Evolutionary conservation across 257 asterid species (phyloP).

Genomic region (Capsicum baccatum): DNA sequence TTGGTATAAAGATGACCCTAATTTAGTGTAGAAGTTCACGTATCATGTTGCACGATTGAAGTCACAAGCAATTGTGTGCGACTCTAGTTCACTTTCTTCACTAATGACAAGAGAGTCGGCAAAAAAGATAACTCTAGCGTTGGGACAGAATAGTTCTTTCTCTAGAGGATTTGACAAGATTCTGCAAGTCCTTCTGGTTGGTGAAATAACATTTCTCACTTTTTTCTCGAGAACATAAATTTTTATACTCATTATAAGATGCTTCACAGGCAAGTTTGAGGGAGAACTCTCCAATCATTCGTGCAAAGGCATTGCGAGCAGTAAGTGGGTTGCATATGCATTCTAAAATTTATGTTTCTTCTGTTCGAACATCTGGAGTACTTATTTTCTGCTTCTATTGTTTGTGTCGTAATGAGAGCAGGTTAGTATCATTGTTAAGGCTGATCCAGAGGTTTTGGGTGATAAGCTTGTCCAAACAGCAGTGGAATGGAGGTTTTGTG

Average conservation of each 20-base stretch:
- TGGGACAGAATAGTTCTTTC: slow-evolving; percentile 91
- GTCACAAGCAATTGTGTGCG: slow-evolving; percentile 72
- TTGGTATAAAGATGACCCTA: slow-evolving; percentile 96
- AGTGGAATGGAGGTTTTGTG: slow-evolving; percentile 98
- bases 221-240: slow-evolving; percentile 29
- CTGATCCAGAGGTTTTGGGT: slow-evolving; percentile 97
- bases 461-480: slow-evolving; percentile 89
- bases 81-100: slow-evolving; percentile 58
- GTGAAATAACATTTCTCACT: slow-evolving; percentile 44
- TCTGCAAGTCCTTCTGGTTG: slow-evolving; percentile 93
- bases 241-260: slow-evolving; percentile 28
- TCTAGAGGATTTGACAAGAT: slow-evolving; percentile 96
- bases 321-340: slow-evolving; percentile 55
- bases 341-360: slow-evolving; percentile 29
- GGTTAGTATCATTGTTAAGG: slow-evolving; percentile 98
- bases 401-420: slow-evolving; percentile 45
- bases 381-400: slow-evolving; percentile 34
- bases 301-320: slow-evolving; percentile 98
- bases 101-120: slow-evolving; percentile 74
- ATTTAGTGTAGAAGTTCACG: slow-evolving; percentile 61
- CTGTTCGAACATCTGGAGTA: slow-evolving; percentile 27
- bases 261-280: slow-evolving; percentile 84
- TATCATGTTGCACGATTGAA: slow-evolving; percentile 77
- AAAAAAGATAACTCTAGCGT: slow-evolving; percentile 76
- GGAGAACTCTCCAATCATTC: slow-evolving; percentile 94